phyloP scores from a whole-genome alignment of 495 filamentous ascomycete species.

The Diplogelasinospora grovesii region DNA sequence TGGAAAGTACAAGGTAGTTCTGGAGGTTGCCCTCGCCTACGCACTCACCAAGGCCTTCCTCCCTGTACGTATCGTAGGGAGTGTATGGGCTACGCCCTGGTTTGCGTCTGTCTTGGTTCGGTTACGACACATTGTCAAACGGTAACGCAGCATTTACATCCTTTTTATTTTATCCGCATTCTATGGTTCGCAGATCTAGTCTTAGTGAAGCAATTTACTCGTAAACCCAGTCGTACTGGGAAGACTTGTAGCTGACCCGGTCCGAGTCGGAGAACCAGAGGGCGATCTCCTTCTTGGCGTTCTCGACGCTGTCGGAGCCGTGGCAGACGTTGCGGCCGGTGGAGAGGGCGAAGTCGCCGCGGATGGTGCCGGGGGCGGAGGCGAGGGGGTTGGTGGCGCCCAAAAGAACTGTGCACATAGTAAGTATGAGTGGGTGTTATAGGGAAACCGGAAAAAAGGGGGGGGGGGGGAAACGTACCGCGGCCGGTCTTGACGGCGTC shows the following conservation, averaged over 20 bases:
- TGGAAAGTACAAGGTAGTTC: conserved; percentile 47
- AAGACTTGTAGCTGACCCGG: conserved; percentile 68
- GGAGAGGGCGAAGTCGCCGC: conserved; percentile 71
- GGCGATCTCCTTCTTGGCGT: conserved; percentile 97
- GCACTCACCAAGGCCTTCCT: conserved; percentile 79
- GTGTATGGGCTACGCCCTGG: conserved; percentile 90
- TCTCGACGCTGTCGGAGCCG: conserved; percentile 97
- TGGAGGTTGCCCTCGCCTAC: conserved; percentile 79
- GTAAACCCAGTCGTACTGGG: conserved; percentile 87
- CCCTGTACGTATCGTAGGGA: conserved; percentile 64
- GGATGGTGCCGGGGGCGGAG: conserved; percentile 92
- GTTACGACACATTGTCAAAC: conserved; percentile 24
- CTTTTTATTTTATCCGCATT: too few relatives aligned
- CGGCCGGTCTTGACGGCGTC: conserved; percentile 98
- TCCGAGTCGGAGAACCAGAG: conserved; percentile 93
- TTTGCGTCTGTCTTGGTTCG: conserved; percentile 60
- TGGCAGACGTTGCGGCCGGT: conserved; percentile 99
- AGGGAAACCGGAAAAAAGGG: too few relatives aligned
- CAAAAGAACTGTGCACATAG: conserved; percentile 56
- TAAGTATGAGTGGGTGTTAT: conserved; percentile 21
- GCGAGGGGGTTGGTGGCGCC: conserved; percentile 97
- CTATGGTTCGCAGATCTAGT: too few relatives aligned
- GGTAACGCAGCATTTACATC: too few relatives aligned
- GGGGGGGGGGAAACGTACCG: conserved; percentile 42
- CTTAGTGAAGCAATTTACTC: too few relatives aligned